Evolutionary conservation across 306 rosid genomes (phyloP), one percentile per base, ranked within the genome.

Genomic region (Sophora flavescens): DNA sequence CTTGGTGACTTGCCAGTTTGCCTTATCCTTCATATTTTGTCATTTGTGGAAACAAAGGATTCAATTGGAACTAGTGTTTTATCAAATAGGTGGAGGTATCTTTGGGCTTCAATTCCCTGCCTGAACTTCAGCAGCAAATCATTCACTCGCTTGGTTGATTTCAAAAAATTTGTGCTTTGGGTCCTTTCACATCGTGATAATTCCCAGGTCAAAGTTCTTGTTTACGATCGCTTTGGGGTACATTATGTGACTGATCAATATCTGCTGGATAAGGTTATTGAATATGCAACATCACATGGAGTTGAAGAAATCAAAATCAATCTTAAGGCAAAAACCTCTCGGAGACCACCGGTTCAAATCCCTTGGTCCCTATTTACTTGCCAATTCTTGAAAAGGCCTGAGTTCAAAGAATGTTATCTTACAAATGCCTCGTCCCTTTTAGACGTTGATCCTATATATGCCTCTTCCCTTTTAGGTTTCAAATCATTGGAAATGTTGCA

Each of bases 281-380:
- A 84, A 42, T 75, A 78, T 57, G 88, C 76, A 30, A 53, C 76
- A 22, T 61, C 71, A 13, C 88, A 57, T 68, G 83, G 79, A 26
- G 83, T 81, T 39, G 81, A 84, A 69, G 85, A 84, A 68, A 74
- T 84, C 58, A 58, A 56, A 74, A 75, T 84, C 81, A 74, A 78
- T 70, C 88, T 84, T 52, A 67, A 45, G 50, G 88, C 83, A 28
- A 81, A 81, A 81, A n/a, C 56, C 50, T 36, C 69, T 68, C 83
- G 88, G 68, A 81, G 83, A 68, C 88, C 86, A 0, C 88, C 88
- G 12, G 69, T 85, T 74, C 83, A 81, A 75, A 74, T 85, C 36
- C 88, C 88, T 63, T 41, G 32, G 51, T 57, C 79, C 38, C 45
- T 85, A 14, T 81, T 81, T 17, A 14, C 68, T 22, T 85, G 88